Conservation (phyloP, 805 yeast species). For the Saccharomycopsis fermentans region DNA sequence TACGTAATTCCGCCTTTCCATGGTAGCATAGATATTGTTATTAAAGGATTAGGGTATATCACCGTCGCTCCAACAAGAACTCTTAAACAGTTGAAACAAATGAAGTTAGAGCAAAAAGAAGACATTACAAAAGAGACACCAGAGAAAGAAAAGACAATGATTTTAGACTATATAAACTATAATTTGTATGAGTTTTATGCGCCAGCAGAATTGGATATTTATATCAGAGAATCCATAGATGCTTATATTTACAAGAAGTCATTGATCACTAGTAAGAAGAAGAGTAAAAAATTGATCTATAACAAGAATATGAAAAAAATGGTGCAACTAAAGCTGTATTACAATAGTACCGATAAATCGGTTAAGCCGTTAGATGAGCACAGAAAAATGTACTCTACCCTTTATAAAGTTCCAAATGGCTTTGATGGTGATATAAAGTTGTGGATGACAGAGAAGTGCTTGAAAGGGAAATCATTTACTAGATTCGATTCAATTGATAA, state of each 20-base stretch:
- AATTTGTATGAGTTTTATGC: conserved; percentile 13
- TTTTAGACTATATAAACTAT: conserved; percentile 1
- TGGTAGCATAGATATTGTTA: conserved; percentile 56
- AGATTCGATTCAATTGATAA: background rate
- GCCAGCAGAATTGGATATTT: conserved; percentile 11
- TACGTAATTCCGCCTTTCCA: conserved; percentile 61
- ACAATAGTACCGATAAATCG: background rate
- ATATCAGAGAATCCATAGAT: conserved; percentile 13
- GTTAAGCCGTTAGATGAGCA: conserved; percentile 1
- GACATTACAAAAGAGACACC: background rate
- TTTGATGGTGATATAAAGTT: background rate
- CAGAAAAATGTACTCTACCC: background rate
- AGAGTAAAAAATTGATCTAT: background rate
- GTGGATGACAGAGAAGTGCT: background rate
- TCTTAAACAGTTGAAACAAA: conserved; percentile 12
- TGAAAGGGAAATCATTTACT: background rate
- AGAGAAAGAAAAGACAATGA: background rate
- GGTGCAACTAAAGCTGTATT: background rate
- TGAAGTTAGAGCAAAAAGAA: conserved; percentile 19
- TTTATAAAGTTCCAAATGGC: background rate
- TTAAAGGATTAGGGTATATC: conserved; percentile 55
- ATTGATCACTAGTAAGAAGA: background rate
- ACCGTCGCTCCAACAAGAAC: conserved; percentile 51
- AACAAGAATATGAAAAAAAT: background rate
- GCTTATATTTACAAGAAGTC: conserved; percentile 7